Conservation (phyloP, 371 early-diverging fungal genomes). For the Mortierella sp. region DNA sequence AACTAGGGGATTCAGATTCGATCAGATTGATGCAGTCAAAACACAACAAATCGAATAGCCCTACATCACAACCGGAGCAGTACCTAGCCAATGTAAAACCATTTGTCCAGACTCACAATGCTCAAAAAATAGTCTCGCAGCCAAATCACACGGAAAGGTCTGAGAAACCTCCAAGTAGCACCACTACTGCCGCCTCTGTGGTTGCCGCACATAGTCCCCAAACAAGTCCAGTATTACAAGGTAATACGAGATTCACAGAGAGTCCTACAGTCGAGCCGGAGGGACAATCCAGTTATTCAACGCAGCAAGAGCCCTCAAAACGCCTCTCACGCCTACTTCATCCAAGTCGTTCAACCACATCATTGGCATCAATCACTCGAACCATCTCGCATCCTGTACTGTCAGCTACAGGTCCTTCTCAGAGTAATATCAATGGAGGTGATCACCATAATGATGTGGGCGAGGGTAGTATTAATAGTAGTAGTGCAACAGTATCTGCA, state of each 20-base stretch:
- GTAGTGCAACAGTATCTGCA: background rate
- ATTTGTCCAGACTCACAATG: background rate
- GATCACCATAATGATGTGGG: background rate
- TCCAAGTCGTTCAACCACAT: conserved; percentile 33
- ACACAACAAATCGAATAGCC: too few relatives aligned
- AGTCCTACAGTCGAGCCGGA: too few relatives aligned
- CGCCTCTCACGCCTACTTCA: conserved; percentile 32
- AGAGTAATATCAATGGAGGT: background rate
- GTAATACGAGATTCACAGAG: too few relatives aligned
- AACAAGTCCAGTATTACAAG: too few relatives aligned
- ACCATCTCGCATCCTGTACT: conserved; percentile 34
- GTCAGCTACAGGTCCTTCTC: background rate
- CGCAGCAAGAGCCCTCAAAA: conserved; percentile 7
- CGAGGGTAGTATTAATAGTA: background rate
- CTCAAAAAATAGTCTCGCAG: background rate
- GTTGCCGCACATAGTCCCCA: too few relatives aligned
- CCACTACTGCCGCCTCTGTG: background rate
- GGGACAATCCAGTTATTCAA: background rate
- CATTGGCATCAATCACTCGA: conserved; percentile 34
- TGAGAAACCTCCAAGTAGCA: too few relatives aligned
- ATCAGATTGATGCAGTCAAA: background rate
- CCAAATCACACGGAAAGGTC: background rate
- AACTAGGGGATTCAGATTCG: conserved; percentile 1
- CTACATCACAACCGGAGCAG: background rate
- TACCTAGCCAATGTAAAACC: background rate